Percentiles rank a stretch among this genome's conserved stretches.
Evolutionary conservation across 202 grass and related monocot genomes (phyloP).

Genomic region (Musa balbisiana): DNA sequence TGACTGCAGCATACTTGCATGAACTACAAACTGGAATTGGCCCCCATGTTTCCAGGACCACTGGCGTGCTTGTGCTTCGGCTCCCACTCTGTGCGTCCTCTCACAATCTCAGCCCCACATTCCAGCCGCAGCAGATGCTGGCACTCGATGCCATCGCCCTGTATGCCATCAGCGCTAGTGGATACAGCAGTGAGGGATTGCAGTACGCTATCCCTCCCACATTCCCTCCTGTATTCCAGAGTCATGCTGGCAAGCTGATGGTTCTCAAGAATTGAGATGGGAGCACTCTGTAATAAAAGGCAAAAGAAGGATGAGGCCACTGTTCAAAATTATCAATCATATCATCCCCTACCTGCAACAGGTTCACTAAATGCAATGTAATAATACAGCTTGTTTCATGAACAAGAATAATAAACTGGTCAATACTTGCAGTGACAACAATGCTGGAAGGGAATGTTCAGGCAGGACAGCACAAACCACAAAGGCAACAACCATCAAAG

Average conservation of each 20-base stretch:
- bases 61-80: constrained; percentile 31
- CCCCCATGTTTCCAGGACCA: constrained; percentile 13
- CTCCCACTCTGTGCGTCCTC: constrained; percentile 65
- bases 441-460: too few relatives aligned
- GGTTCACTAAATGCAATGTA: neutral
- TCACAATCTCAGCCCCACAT: constrained; percentile 60
- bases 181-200: constrained; percentile 65
- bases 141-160: constrained; percentile 51
- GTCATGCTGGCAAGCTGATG: constrained; percentile 80
- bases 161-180: constrained; percentile 3
- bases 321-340: constrained; percentile 6
- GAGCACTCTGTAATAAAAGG: constrained; percentile 48
- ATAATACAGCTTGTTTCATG: neutral
- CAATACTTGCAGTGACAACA: too few relatives aligned
- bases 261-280: constrained; percentile 85
- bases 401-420: too few relatives aligned
- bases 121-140: constrained; percentile 79
- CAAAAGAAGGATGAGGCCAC: neutral
- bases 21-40: constrained; percentile 6
- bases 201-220: constrained; percentile 64
- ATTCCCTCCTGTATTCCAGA: constrained; percentile 81
- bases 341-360: constrained; percentile 10
- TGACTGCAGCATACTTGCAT: neutral
- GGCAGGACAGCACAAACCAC: too few relatives aligned
- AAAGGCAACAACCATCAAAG: too few relatives aligned